Conservation (phyloP, 768 basidiomycete genomes). For the Clitopilus passeckerianus region DNA sequence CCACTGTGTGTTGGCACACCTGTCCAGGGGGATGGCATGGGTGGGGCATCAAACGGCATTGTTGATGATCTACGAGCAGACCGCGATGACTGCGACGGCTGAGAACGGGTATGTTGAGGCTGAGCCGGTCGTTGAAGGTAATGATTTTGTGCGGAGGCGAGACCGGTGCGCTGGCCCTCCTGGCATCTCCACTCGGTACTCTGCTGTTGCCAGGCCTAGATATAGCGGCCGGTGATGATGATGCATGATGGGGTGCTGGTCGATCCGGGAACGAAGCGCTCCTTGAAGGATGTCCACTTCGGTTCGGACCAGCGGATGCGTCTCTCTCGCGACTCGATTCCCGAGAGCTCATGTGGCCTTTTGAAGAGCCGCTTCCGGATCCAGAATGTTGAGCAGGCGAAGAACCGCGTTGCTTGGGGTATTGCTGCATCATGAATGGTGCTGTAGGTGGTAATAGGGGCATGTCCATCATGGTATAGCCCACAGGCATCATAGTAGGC, state of each 20-base stretch:
- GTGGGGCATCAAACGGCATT: slow-evolving; percentile 21
- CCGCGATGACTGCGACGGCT: slow-evolving; percentile 17
- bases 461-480: slow-evolving; percentile 46
- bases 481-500: slow-evolving; percentile 33
- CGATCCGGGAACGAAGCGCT: slow-evolving; percentile 17
- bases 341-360: slow-evolving; percentile 28
- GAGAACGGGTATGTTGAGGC: slow-evolving; percentile 19
- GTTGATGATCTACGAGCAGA: slow-evolving; percentile 10
- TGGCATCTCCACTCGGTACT: slow-evolving; percentile 18
- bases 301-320: neutral
- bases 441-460: slow-evolving; percentile 69
- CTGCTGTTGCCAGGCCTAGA: slow-evolving; percentile 3
- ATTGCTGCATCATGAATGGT: slow-evolving; percentile 71
- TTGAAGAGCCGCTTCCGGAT: slow-evolving; percentile 21
- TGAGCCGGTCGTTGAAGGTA: slow-evolving; percentile 11
- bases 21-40: slow-evolving; percentile 32
- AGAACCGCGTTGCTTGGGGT: slow-evolving; percentile 27
- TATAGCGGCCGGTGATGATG: slow-evolving; percentile 12
- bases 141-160: slow-evolving; percentile 6
- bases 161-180: slow-evolving; percentile 16
- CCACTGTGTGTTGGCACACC: slow-evolving; percentile 32
- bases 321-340: slow-evolving; percentile 25
- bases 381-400: slow-evolving; percentile 28
- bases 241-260: slow-evolving; percentile 13
- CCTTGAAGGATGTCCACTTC: slow-evolving; percentile 11